Conservation (phyloP, 140 eudicot genomes). For the Senecio squalidus region DNA sequence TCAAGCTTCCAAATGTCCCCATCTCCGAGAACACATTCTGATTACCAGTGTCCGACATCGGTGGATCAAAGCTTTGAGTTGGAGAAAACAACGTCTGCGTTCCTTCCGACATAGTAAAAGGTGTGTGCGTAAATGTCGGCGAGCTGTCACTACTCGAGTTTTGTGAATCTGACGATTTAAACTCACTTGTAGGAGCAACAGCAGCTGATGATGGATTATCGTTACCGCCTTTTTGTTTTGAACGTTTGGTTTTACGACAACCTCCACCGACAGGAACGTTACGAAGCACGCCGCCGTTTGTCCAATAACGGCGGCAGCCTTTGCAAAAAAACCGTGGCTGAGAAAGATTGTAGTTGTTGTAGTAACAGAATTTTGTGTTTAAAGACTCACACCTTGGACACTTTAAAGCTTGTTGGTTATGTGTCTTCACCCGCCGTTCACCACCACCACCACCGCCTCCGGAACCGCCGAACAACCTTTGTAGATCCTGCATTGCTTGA, state of each 20-base stretch:
- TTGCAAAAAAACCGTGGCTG: constrained; percentile 27
- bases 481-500: constrained; percentile 9
- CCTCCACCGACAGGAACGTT: constrained; percentile 32
- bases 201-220: neutral
- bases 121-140: neutral
- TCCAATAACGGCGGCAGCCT: constrained; percentile 27
- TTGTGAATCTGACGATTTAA: neutral
- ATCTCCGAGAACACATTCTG: constrained; percentile 10
- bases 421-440: neutral
- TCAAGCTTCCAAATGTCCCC: constrained; percentile 1
- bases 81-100: neutral
- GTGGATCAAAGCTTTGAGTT: neutral
- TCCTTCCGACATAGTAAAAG: neutral
- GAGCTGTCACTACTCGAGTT: constrained; percentile 2
- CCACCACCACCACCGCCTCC: neutral
- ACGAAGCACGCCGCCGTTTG: constrained; percentile 28
- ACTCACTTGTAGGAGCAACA: neutral
- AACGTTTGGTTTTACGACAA: constrained; percentile 12
- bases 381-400: constrained; percentile 70
- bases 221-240: neutral
- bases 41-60: neutral
- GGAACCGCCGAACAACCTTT: neutral
- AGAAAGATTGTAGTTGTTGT: constrained; percentile 62
- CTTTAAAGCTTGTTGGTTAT: constrained; percentile 3
- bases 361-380: constrained; percentile 80